phyloP scores from a whole-genome alignment of 2,329 filamentous ascomycete species.

The Diaporthe caulivora region DNA sequence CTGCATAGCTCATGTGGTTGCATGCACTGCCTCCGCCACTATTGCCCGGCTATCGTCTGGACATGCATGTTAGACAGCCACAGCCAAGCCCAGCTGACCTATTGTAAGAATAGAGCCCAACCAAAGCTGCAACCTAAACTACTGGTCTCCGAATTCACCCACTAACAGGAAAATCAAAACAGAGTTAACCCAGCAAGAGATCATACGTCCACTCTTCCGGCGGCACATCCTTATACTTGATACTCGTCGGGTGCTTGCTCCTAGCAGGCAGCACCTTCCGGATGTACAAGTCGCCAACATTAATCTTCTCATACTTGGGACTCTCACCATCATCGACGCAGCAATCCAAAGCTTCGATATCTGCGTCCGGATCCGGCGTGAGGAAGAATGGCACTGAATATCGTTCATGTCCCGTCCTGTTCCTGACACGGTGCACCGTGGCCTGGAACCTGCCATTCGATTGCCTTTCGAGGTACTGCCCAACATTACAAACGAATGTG shows the following conservation, averaged over 20 bases:
- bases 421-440: conserved; percentile 55
- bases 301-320: conserved; percentile 44
- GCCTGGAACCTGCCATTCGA: conserved; percentile 54
- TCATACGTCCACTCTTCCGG: conserved; percentile 49
- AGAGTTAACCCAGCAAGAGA: conserved; percentile 43
- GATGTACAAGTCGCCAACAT: conserved; percentile 51
- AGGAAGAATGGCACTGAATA: conserved; percentile 56
- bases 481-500: conserved; percentile 56
- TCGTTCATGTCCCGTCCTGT: conserved; percentile 51
- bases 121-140: no score
- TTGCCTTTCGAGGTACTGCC: conserved; percentile 55
- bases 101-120: background rate
- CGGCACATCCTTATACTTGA: conserved; percentile 51
- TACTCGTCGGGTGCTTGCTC: conserved; percentile 52
- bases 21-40: conserved; percentile 31
- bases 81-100: background rate
- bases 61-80: background rate
- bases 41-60: background rate
- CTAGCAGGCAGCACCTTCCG: conserved; percentile 49
- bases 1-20: background rate
- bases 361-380: conserved; percentile 44
- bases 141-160: background rate
- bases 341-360: conserved; percentile 44
- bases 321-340: conserved; percentile 42
- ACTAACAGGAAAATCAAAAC: no score